Evolutionary conservation across 2,329 filamentous ascomycete species (phyloP).

Genomic region (Ascochyta viciae-villosae): DNA sequence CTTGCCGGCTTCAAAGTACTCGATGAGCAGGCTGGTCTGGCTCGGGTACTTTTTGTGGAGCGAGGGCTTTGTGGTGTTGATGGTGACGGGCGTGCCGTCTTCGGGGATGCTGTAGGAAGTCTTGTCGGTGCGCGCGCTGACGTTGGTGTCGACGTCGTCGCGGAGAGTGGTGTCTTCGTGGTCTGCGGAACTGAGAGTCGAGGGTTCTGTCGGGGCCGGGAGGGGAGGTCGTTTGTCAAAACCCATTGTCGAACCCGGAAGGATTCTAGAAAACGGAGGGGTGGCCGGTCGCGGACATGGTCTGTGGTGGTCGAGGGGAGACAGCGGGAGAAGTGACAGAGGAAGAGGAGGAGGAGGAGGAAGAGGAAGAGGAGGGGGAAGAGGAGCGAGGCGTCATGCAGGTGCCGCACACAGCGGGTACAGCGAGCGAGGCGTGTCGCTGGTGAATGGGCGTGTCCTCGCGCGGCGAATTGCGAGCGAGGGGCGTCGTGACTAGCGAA

Average conservation of each 20-base stretch:
- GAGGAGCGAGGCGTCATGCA: slow-evolving; percentile 4
- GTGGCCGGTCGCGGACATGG: slow-evolving; percentile 41
- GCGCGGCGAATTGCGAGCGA: background rate
- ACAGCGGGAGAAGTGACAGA: background rate
- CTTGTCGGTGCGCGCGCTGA: slow-evolving; percentile 71
- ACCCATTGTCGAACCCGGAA: slow-evolving; percentile 51
- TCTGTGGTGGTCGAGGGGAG: slow-evolving; percentile 13
- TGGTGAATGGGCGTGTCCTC: background rate
- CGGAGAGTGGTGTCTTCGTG: slow-evolving; percentile 52
- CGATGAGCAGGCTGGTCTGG: slow-evolving; percentile 90
- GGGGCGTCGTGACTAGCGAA: background rate
- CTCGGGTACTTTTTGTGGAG: slow-evolving; percentile 66
- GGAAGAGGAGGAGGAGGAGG: slow-evolving; percentile 3
- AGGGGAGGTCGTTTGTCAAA: slow-evolving; percentile 66
- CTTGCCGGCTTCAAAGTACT: slow-evolving; percentile 90
- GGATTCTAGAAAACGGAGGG: slow-evolving; percentile 38
- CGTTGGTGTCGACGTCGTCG: slow-evolving; percentile 68
- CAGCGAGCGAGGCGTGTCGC: background rate
- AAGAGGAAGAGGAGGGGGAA: slow-evolving; percentile 1
- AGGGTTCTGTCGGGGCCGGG: slow-evolving; percentile 80
- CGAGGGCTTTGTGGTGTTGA: slow-evolving; percentile 74
- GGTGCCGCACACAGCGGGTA: background rate
- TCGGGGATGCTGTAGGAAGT: slow-evolving; percentile 82
- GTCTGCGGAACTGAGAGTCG: slow-evolving; percentile 67
- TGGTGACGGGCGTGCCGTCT: slow-evolving; percentile 90